Evolutionary conservation across 2,329 filamentous ascomycete genomes (phyloP), one percentile per base, ranked within the genome.

Genomic region (Cladophialophora immunda): DNA sequence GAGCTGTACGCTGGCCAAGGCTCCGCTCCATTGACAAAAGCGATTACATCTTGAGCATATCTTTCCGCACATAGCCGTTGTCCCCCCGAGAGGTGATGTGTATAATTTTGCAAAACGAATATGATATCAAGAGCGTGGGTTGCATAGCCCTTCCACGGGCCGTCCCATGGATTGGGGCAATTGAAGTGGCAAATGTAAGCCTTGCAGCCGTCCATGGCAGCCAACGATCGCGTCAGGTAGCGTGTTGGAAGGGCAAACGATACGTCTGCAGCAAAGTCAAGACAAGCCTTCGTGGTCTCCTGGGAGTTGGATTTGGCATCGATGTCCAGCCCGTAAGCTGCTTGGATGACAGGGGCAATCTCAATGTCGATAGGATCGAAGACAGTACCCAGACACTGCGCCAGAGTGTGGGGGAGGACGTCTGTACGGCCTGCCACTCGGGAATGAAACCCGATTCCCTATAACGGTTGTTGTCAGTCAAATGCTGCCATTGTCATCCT

Each of bases 371-470:
- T n/a, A n/a, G n/a, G n/a, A n/a, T n/a, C n/a, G n/a, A n/a, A n/a
- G n/a, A n/a, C n/a, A n/a, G n/a, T n/a, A n/a, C n/a, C n/a, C n/a
- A n/a, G n/a, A n/a, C n/a, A n/a, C n/a, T n/a, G n/a, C n/a, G n/a
- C n/a, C n/a, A n/a, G n/a, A n/a, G n/a, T n/a, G n/a, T n/a, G n/a
- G n/a, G n/a, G n/a, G n/a, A n/a, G n/a, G n/a, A n/a, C n/a, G n/a
- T n/a, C n/a, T 15, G 47, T 52, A 5, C 47, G 47, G 19, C 47
- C n/a, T n/a, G 47, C 47, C 47, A 52, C 15, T 25, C 47, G 47
- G 15, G 47, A 52, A 52, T 52, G 47, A 52, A 52, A 52, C 27
- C 47, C 47, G 11, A 52, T n/a, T 52, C 47, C 47, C 47, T 52
- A 52, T n/a, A 52, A 27, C 15, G 19, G 47, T n/a, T n/a, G n/a